Conservation (phyloP, 176 grass and related monocot species). For the Microstegium vimineum region DNA sequence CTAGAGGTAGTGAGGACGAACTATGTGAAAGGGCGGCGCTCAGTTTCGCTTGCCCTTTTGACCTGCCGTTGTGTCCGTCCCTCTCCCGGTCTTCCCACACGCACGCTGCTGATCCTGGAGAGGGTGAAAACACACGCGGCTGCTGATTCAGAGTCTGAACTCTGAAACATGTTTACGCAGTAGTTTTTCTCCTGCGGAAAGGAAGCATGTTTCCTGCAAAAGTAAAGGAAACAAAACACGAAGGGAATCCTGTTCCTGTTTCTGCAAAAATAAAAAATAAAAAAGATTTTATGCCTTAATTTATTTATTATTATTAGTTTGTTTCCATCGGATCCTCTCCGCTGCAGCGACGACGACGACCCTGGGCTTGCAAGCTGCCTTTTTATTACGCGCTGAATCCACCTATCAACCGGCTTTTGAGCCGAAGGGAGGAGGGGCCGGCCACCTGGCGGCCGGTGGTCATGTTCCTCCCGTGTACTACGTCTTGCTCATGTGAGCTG, state of each 20-base stretch:
- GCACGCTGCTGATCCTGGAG: neutral
- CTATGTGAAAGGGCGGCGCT: neutral
- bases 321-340: neutral
- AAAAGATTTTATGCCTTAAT: neutral
- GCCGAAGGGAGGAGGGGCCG: neutral
- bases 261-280: too few relatives aligned
- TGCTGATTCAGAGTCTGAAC: neutral
- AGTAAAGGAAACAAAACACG: too few relatives aligned
- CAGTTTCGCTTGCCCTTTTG: neutral
- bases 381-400: neutral
- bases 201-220: too few relatives aligned
- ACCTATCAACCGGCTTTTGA: neutral
- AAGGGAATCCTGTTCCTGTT: neutral
- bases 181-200: neutral
- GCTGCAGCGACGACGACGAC: neutral
- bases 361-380: neutral
- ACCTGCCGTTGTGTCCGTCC: neutral
- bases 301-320: neutral
- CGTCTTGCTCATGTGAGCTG: neutral
- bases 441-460: conserved; percentile 25
- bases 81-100: too few relatives aligned
- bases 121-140: too few relatives aligned
- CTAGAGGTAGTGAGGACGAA: neutral
- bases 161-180: neutral
- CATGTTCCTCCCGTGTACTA: conserved; percentile 26